These are phyloP conservation scores for Eutrema heterophyllum DNA, from an alignment of 345 rosid genomes.

Conservation along the genomic window DNA sequence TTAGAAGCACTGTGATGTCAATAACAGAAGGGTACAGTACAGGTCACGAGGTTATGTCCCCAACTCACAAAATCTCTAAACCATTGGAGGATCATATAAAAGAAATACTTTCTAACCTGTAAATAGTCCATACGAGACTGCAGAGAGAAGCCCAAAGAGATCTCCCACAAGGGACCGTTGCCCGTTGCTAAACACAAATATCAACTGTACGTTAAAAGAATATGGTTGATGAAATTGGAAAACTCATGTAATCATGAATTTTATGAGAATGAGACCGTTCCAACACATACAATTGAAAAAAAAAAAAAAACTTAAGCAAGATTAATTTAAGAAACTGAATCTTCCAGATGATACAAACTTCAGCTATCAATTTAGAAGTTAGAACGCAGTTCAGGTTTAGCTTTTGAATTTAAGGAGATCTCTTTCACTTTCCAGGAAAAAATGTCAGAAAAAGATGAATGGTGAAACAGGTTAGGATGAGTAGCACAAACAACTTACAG, in stretches of 20 bases:
- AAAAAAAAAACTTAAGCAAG: neutral
- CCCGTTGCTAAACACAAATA: slow-evolving; percentile 71
- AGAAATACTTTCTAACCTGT: slow-evolving; percentile 44
- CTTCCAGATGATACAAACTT: neutral
- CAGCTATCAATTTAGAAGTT: neutral
- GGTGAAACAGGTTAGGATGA: neutral
- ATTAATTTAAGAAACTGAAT: neutral
- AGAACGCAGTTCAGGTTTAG: neutral
- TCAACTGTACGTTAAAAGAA: slow-evolving; percentile 43
- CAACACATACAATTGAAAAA: neutral
- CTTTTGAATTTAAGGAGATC: neutral
- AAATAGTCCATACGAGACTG: slow-evolving; percentile 87
- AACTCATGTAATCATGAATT: slow-evolving; percentile 17
- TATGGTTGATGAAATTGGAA: slow-evolving; percentile 24
- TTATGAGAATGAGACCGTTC: neutral
- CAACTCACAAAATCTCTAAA: neutral
- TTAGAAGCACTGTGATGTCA: slow-evolving; percentile 74
- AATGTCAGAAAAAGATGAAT: neutral
- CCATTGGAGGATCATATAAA: neutral
- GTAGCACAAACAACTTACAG: slow-evolving; percentile 39
- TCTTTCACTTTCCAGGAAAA: neutral
- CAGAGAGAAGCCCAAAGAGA: slow-evolving; percentile 96
- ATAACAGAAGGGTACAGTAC: neutral
- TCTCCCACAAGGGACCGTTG: slow-evolving; percentile 87
- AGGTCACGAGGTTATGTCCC: neutral